Evolutionary conservation across 352 stramenopile genomes (phyloP).

Genomic region (Phytophthora kernoviae): DNA sequence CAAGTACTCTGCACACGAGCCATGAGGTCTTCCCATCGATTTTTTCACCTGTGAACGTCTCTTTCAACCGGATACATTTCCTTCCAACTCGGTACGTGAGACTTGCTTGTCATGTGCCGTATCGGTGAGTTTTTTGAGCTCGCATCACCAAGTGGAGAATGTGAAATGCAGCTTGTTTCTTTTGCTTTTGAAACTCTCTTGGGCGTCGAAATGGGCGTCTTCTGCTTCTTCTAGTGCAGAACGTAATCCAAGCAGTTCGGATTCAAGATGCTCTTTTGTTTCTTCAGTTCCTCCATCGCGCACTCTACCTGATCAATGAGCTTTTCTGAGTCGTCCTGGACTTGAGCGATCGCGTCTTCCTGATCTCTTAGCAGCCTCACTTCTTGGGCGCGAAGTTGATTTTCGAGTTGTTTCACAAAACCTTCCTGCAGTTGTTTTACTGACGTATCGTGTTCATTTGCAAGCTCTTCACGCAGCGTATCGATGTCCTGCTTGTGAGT

Average conservation of each 20-base stretch:
- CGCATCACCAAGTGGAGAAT: conserved; percentile 46
- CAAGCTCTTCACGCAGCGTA: conserved; percentile 19
- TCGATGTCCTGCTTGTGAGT: conserved; percentile 19
- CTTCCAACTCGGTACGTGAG: conserved; percentile 25
- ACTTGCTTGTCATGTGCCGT: conserved; percentile 20
- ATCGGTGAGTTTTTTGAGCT: conserved; percentile 44
- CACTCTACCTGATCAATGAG: conserved; percentile 79
- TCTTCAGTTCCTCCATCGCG: conserved; percentile 73
- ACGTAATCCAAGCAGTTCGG: conserved; percentile 55
- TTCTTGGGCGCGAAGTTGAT: conserved; percentile 54
- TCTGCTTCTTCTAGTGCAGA: conserved; percentile 70
- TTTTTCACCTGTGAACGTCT: conserved; percentile 31
- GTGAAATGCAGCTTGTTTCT: conserved; percentile 63
- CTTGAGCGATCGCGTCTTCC: conserved; percentile 75
- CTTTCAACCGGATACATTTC: conserved; percentile 17
- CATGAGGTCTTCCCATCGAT: conserved; percentile 35
- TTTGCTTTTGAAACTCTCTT: conserved; percentile 63
- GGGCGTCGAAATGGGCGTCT: conserved; percentile 71
- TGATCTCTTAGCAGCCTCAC: conserved; percentile 51
- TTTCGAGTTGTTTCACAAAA: conserved; percentile 35
- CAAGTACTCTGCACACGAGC: conserved; percentile 37
- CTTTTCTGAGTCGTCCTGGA: conserved; percentile 81
- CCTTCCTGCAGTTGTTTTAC: conserved; percentile 38
- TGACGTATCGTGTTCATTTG: conserved; percentile 14
- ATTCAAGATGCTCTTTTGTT: conserved; percentile 74